Evolutionary conservation across 257 asterid species (phyloP), one percentile per base, ranked within the genome.

Genomic region (Ilex aquifolium): DNA sequence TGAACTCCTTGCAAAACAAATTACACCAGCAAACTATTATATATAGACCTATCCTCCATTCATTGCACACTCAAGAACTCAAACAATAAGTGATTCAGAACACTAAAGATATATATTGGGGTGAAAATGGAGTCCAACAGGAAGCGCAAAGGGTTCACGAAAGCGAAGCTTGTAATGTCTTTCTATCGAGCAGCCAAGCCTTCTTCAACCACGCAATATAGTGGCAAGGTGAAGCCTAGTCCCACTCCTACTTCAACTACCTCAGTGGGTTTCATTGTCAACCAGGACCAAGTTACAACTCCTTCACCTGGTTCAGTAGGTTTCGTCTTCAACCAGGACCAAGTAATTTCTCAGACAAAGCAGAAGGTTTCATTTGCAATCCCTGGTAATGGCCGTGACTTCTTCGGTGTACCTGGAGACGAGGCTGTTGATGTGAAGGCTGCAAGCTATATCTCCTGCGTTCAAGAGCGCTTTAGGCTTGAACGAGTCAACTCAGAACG

Each of bases 351-450:
- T 44, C 78, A 76, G 50, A 66, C 60, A 57, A 30, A 69, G 52
- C 73, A 77, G 0, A 71, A 66, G 51, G 69, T 69, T 4, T 71
- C 75, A 60, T 60, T 71, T 32, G 74, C 72, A 2, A 57, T 64
- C 59, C 49, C 58, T 4, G 69, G 63, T 7, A 48, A 58, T 16
- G 71, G 66, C 8, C 64, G 31, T 29, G 79, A 75, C 13, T 54
- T 53, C 59, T 69, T 66, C 65, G 69, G 66, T 2, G 69, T 57
- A 1, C 60, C 69, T n/a, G 85, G 30, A 42, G 85, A 88, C 29
- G 91, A 88, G 49, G 65, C 64, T 0, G 95, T 85, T 4, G 96
- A 88, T 53, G 59, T 57, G 4, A 75, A 75, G 64, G 96, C 96
- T 12, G 71, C 77, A 0, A 68, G 63, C 56, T 88, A 88, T 31